A percentile compares a stretch with the other conserved stretches of the same genome.
These are phyloP conservation scores for Sphaceloma murrayae DNA, from an alignment of 2,329 filamentous ascomycete genomes.

Conservation along the genomic window DNA sequence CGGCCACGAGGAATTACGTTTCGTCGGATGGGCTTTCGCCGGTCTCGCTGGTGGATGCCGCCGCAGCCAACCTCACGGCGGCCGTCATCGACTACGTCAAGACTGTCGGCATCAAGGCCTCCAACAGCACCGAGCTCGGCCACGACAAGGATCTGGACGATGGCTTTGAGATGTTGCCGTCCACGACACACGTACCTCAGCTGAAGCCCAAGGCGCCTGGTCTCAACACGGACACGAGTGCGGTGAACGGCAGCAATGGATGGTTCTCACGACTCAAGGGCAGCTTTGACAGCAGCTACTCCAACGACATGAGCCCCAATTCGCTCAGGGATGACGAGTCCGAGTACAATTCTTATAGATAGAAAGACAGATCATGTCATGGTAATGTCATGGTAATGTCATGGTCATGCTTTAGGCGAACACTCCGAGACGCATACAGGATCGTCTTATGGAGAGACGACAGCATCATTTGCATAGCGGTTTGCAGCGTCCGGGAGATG, in stretches of 20 bases:
- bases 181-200: slow-evolving; percentile 14
- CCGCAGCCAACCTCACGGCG: slow-evolving; percentile 78
- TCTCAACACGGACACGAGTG: not conserved
- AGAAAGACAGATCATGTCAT: slow-evolving; percentile 1
- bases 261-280: slow-evolving; percentile 20
- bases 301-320: slow-evolving; percentile 9
- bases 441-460: not conserved
- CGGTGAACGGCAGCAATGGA: slow-evolving; percentile 14
- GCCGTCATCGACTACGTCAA: slow-evolving; percentile 79
- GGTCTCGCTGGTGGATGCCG: slow-evolving; percentile 86
- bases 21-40: slow-evolving; percentile 75
- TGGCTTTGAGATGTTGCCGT: slow-evolving; percentile 17
- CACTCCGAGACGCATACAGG: too few relatives aligned
- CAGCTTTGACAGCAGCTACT: slow-evolving; percentile 16
- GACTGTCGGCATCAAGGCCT: slow-evolving; percentile 70
- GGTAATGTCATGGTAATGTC: too few relatives aligned
- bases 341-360: slow-evolving; percentile 18
- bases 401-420: too few relatives aligned
- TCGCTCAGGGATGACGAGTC: slow-evolving; percentile 16
- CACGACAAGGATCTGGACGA: slow-evolving; percentile 55
- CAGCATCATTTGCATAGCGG: not conserved
- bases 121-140: slow-evolving; percentile 65
- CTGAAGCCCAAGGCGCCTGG: slow-evolving; percentile 16
- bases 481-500: not conserved
- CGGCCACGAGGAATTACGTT: slow-evolving; percentile 85